Conservation (phyloP, 2,329 filamentous ascomycete species). For the Ceratocystis lukuohia region DNA sequence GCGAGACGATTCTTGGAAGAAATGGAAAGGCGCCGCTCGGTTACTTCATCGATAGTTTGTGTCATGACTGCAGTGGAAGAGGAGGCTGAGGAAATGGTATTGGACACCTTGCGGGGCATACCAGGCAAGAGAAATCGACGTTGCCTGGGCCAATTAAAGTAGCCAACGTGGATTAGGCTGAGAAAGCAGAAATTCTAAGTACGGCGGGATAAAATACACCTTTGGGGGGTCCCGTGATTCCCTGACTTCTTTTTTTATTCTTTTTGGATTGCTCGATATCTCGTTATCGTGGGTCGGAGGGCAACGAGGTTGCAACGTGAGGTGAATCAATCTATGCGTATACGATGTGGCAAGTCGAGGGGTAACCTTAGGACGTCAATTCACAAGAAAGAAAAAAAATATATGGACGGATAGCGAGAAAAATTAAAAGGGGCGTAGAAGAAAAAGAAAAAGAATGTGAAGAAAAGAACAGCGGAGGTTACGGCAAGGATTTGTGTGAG, state of each 20-base stretch:
- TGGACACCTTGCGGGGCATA: slow-evolving; percentile 17
- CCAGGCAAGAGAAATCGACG: slow-evolving; percentile 9
- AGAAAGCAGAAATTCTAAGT: background rate
- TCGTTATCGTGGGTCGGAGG: background rate
- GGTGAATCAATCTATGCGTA: background rate
- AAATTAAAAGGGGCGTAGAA: background rate
- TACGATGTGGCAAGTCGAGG: background rate
- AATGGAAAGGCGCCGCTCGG: slow-evolving; percentile 9
- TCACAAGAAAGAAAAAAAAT: background rate
- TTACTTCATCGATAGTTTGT: slow-evolving; percentile 12
- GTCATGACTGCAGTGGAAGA: slow-evolving; percentile 11
- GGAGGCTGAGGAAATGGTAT: slow-evolving; percentile 8
- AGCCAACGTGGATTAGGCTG: background rate
- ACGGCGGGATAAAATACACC: background rate
- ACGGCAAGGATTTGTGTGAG: background rate
- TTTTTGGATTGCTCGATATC: background rate
- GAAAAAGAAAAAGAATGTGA: background rate
- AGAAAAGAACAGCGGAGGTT: background rate
- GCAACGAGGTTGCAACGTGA: background rate
- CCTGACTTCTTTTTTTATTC: background rate
- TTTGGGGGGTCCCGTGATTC: background rate
- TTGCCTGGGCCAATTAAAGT: background rate
- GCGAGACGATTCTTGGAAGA: slow-evolving; percentile 11
- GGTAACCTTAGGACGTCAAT: background rate
- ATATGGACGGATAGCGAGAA: background rate